These are phyloP conservation scores for Tetrapisispora fleetii DNA, from an alignment of 805 yeast genomes.

Conservation along the genomic window DNA sequence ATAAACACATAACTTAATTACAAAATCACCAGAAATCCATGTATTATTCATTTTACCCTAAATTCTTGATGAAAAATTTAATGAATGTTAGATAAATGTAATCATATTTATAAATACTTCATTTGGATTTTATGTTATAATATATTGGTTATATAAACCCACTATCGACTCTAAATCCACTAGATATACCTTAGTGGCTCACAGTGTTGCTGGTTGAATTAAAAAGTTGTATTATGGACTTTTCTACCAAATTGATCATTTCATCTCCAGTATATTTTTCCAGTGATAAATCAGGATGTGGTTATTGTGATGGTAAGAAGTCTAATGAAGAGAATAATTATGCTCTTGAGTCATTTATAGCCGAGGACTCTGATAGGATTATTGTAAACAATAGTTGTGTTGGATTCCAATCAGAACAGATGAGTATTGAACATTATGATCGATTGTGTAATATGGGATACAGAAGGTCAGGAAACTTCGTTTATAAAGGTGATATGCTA, in stretches of 20 bases:
- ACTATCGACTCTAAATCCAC: too few species aligned
- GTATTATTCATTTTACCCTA: too few species aligned
- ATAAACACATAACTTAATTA: too few species aligned
- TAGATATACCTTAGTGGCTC: too few species aligned
- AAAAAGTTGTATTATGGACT: conserved; percentile 5
- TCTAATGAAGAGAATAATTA: conserved; percentile 31
- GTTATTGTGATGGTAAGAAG: conserved; percentile 57
- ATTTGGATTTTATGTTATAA: too few species aligned
- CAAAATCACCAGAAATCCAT: too few species aligned
- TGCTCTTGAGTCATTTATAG: conserved; percentile 32
- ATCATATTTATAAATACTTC: too few species aligned
- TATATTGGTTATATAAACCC: too few species aligned
- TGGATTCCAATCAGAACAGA: conserved; percentile 35
- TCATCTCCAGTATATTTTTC: conserved; percentile 37
- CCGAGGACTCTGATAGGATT: conserved; percentile 5
- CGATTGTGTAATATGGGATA: conserved; percentile 60
- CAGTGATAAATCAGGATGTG: conserved; percentile 42
- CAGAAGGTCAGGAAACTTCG: conserved; percentile 65
- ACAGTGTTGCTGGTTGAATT: too few species aligned
- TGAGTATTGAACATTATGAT: conserved; percentile 50
- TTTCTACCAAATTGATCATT: conserved; percentile 28
- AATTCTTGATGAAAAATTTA: neutral
- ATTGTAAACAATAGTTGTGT: conserved; percentile 22
- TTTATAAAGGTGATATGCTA: conserved; percentile 57
- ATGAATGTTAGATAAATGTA: neutral